These are phyloP conservation scores for Dothistroma pini DNA, from an alignment of 2,329 filamentous ascomycete genomes.

Conservation along the genomic window DNA sequence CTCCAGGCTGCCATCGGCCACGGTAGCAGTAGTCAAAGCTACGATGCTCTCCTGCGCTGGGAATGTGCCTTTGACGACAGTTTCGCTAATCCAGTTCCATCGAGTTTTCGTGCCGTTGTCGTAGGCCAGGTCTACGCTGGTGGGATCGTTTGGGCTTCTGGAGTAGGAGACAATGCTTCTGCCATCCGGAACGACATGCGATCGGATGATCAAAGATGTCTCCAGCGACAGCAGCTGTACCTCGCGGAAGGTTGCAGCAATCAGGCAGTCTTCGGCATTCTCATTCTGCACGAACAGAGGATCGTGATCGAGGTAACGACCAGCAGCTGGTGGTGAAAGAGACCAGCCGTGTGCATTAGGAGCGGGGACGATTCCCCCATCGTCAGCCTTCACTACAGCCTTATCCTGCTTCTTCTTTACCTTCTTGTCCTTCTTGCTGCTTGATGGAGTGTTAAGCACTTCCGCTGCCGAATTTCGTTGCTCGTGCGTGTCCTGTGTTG, in stretches of 20 bases:
- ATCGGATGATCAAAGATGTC: slow-evolving; percentile 75
- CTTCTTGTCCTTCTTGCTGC: slow-evolving; percentile 21
- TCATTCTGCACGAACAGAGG: slow-evolving; percentile 55
- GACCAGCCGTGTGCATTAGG: slow-evolving; percentile 39
- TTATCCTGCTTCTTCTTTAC: slow-evolving; percentile 9
- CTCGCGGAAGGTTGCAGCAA: slow-evolving; percentile 31
- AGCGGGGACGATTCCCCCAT: slow-evolving; percentile 13
- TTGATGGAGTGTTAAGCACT: neutral
- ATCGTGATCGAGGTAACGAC: slow-evolving; percentile 54
- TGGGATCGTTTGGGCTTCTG: slow-evolving; percentile 49
- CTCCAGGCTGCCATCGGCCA: slow-evolving; percentile 10
- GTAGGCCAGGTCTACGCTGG: slow-evolving; percentile 53
- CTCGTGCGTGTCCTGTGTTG: neutral
- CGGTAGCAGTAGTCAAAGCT: slow-evolving; percentile 15
- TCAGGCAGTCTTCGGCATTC: slow-evolving; percentile 26
- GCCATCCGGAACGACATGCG: slow-evolving; percentile 56
- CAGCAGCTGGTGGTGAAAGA: slow-evolving; percentile 50
- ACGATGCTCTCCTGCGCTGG: slow-evolving; percentile 19
- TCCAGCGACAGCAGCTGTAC: slow-evolving; percentile 57
- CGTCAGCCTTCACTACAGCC: slow-evolving; percentile 22
- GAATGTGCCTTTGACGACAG: slow-evolving; percentile 16
- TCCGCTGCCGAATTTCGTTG: neutral
- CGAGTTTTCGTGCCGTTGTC: slow-evolving; percentile 48
- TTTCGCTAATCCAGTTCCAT: slow-evolving; percentile 51
- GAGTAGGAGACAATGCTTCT: slow-evolving; percentile 50